Evolutionary conservation across 805 yeast genomes (phyloP), one percentile per base, ranked within the genome.

Genomic region (Starmerella khaoyaiensis): DNA sequence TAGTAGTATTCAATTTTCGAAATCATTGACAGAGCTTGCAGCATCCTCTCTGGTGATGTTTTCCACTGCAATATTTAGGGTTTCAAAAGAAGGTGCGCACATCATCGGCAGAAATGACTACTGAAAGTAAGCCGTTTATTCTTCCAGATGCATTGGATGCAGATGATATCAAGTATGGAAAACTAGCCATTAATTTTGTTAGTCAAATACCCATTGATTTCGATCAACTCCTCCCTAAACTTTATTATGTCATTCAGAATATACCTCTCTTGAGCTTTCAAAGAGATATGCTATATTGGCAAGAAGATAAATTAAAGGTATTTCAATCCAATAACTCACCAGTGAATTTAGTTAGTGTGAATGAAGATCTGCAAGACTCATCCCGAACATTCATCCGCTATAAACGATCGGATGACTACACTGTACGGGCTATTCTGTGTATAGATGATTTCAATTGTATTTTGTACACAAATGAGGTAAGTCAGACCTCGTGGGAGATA

Each of bases 401-500:
- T 36, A 31, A 33, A 12, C 44, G 46, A 9, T 25, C 16, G 11
- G 53, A 49, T 26, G 34, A 28, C 6, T 43, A 30, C 33, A 40
- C 47, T 6, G 40, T 39, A 7, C 42, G 42, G 5, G 41, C 45
- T 6, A 20, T 49, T 8, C 39, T 42, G 17, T 30, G 28, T 6
- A 11, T 31, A 14, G 6, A 5, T 7, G 10, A 7, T 7, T 19
- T 15, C 8, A 24, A 28, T 7, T 15, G 22, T 17, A 32, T 45
- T 4, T 30, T 36, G n/a, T 40, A 39, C 33, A 36, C 45, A 3
- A 35, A 36, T 15, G 48, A 45, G 19, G 30, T 42, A 15, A 31
- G 37, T 14, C 41, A 39, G 16, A 33, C 29, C 2, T 22, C 41
- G 1, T 49, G 53, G 53, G 44, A 36, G 21, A 20, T 49, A 15